Conservation (phyloP, 176 grass and related monocot genomes). For the Dendrocalamus sinicus region DNA sequence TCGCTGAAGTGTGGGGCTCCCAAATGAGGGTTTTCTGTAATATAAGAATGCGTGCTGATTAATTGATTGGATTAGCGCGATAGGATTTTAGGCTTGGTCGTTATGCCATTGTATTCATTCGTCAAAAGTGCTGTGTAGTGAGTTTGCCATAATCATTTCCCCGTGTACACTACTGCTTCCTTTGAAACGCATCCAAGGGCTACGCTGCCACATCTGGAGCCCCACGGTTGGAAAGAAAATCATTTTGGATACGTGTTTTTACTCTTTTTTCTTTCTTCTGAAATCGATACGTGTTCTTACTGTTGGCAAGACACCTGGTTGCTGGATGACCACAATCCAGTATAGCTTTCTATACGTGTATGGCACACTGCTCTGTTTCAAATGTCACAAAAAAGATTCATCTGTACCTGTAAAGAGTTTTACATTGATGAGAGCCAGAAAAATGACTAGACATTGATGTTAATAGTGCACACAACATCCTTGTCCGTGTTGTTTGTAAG, state of each 20-base stretch:
- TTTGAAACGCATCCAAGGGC: neutral
- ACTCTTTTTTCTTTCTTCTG: neutral
- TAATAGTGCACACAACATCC: too few species aligned
- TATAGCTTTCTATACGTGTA: too few species aligned
- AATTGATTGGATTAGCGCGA: constrained; percentile 57
- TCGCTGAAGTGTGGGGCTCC: constrained; percentile 26
- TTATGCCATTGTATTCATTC: constrained; percentile 48
- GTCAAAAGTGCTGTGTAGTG: constrained; percentile 16
- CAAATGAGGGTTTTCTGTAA: constrained; percentile 60
- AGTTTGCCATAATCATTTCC: neutral
- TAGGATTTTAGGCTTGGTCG: constrained; percentile 51
- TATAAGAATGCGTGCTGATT: constrained; percentile 51
- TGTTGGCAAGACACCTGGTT: neutral
- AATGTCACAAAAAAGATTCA: too few species aligned
- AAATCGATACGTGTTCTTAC: too few species aligned
- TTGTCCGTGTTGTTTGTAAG: too few species aligned
- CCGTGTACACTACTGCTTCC: neutral
- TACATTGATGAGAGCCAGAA: too few species aligned
- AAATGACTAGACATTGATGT: too few species aligned
- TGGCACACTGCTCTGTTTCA: too few species aligned
- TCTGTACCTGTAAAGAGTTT: too few species aligned
- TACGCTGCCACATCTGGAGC: neutral
- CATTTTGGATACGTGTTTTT: neutral
- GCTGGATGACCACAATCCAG: too few species aligned
- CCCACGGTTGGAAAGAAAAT: neutral